Evolutionary conservation across 805 yeast species (phyloP), one percentile per base, ranked within the genome.

Genomic region (Candida krabiensis): DNA sequence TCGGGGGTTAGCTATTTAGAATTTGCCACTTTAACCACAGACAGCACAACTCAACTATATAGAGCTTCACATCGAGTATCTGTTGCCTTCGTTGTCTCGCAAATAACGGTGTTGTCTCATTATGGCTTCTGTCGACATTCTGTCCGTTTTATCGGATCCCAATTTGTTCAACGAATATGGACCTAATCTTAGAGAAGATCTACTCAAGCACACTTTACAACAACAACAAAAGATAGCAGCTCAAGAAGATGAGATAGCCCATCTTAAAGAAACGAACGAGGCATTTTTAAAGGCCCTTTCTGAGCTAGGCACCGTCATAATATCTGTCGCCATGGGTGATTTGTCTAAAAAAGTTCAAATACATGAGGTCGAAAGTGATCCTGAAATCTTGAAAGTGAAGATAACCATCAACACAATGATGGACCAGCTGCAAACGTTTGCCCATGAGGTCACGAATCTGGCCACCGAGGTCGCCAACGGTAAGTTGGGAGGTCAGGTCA

Each of bases 381-480:
- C 93, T 2, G 91, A 84, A 56, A 85, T 86, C 45, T 70, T 80
- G 41, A 83, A 81, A 56, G 87, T 86, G 54, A 86, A 87, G 58
- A 77, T 79, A 39, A 83, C 93, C 6, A 85, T 87, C 55, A 87
- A 87, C 61, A 77, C 86, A 16, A 87, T 87, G 96, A 84, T 86
- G 86, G 88, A 83, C 54, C 95, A 86, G 61, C 70, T 85, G 43
- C 90, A 83, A 58, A 77, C 86, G 9, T 86, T 85, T 60, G 88
- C 93, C 21, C 73, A 74, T 37, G 93, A 86, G 59, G 93, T 86
- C 28, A 83, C 89, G 25, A 79, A 86, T 43, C 86, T 87, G 18
- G 93, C 96, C 26, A 86, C 90, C 13, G 95, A 87, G 51, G 96
- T 87, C 15, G 91, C 95, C 21, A 85, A 86, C 52, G 96, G 96